Percentiles rank a stretch among this genome's conserved stretches.
These are phyloP conservation scores for Auriscalpium vulgare DNA, from an alignment of 768 basidiomycete species.

Conservation along the genomic window DNA sequence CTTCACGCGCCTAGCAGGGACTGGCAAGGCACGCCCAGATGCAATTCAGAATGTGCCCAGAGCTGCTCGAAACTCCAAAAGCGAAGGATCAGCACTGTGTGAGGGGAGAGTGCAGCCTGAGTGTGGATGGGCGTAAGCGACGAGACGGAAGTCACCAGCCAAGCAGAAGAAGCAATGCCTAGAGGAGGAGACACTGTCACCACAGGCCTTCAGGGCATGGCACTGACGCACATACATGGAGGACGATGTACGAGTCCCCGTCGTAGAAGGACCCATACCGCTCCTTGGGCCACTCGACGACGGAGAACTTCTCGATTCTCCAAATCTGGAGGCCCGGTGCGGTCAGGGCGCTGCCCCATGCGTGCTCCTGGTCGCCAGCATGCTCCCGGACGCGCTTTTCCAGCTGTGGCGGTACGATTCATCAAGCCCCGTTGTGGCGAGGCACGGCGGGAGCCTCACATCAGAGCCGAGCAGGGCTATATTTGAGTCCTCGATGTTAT, in stretches of 20 bases:
- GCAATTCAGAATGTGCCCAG: no score
- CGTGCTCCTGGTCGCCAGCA: constrained; percentile 40
- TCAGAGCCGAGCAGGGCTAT: constrained; percentile 58
- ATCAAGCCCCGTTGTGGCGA: not conserved
- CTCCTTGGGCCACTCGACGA: constrained; percentile 46
- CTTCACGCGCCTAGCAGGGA: no score
- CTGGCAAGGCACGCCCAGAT: no score
- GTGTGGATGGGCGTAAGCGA: no score
- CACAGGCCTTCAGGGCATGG: no score
- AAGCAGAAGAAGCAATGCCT: constrained; percentile 35
- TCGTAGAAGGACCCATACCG: constrained; percentile 49
- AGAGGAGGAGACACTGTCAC: not conserved
- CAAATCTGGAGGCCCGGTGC: constrained; percentile 42
- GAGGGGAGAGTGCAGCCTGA: no score
- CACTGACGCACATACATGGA: constrained; percentile 36
- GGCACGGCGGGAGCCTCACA: constrained; percentile 26
- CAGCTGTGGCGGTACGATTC: constrained; percentile 28
- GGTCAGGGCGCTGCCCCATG: constrained; percentile 42
- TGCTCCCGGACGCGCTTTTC: constrained; percentile 49
- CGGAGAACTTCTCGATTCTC: constrained; percentile 49
- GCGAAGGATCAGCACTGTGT: no score
- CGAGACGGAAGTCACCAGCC: no score
- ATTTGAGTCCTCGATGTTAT: constrained; percentile 56
- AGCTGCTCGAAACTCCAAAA: no score
- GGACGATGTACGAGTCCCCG: constrained; percentile 60